These are phyloP conservation scores for Trichaptum fuscoviolaceum DNA, from an alignment of 768 basidiomycete genomes.

Conservation along the genomic window DNA sequence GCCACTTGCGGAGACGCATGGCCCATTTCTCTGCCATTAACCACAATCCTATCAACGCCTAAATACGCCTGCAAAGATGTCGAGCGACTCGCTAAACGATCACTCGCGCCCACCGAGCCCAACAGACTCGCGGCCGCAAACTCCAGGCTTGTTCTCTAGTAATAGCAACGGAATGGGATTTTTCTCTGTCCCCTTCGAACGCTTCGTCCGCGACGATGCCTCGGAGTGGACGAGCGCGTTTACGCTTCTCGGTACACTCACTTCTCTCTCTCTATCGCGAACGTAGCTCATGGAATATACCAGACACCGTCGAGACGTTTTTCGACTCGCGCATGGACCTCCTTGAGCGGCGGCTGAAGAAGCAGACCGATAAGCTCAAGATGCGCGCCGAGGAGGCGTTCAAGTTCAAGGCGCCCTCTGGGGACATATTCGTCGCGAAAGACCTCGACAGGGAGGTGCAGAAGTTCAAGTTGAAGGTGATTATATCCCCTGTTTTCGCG, in stretches of 20 bases:
- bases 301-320: constrained; percentile 93
- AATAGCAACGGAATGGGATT: constrained; percentile 34
- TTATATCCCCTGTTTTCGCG: constrained; percentile 2
- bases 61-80: background rate
- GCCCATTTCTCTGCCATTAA: background rate
- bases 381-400: constrained; percentile 72
- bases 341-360: constrained; percentile 78
- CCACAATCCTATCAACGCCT: background rate
- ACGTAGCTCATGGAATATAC: constrained; percentile 10
- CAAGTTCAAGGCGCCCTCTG: constrained; percentile 54
- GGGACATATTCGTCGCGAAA: constrained; percentile 56
- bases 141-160: background rate
- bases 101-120: background rate
- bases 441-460: constrained; percentile 84
- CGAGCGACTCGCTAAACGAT: background rate
- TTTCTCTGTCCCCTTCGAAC: constrained; percentile 68
- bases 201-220: constrained; percentile 67
- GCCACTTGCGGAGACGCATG: background rate
- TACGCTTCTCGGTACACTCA: constrained; percentile 69
- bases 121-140: background rate
- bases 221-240: constrained; percentile 79
- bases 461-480: constrained; percentile 80
- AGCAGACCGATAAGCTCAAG: constrained; percentile 81
- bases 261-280: background rate
- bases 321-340: constrained; percentile 88